Conservation (phyloP, 495 filamentous ascomycete species). For the Diplogelasinospora grovesii region DNA sequence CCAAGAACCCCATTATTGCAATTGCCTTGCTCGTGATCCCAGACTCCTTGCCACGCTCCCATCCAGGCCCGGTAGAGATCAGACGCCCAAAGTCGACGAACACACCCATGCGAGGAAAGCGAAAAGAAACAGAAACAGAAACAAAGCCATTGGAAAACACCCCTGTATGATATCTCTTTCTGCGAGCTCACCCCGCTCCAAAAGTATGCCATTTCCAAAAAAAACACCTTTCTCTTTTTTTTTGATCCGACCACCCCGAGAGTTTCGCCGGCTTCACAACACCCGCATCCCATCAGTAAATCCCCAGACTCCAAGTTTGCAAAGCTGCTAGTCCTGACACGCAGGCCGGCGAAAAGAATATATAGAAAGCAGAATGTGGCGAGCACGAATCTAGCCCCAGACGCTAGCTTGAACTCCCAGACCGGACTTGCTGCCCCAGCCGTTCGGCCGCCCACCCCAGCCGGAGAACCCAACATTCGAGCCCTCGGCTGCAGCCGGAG, state of each 20-base stretch:
- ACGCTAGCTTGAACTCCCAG: constrained; percentile 69
- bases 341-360: background rate
- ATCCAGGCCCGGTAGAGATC: constrained; percentile 1
- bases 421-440: constrained; percentile 68
- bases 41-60: constrained; percentile 5
- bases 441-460: constrained; percentile 62
- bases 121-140: constrained; percentile 6
- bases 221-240: constrained; percentile 2
- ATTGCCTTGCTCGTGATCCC: too few relatives aligned
- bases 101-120: constrained; percentile 2
- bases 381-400: constrained; percentile 53
- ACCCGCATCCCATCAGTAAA: constrained; percentile 1
- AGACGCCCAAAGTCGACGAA: constrained; percentile 9
- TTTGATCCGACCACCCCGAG: background rate
- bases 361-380: background rate
- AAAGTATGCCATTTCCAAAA: background rate
- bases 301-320: constrained; percentile 8
- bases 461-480: constrained; percentile 40
- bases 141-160: constrained; percentile 2
- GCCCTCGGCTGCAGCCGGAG: constrained; percentile 29
- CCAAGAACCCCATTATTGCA: too few relatives aligned
- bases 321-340: constrained; percentile 1
- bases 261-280: background rate
- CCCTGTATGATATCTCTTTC: too few relatives aligned
- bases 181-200: background rate